These are phyloP conservation scores for Cutaneotrichosporon cutaneum DNA, from an alignment of 1,284 basidiomycete species.

Conservation along the genomic window DNA sequence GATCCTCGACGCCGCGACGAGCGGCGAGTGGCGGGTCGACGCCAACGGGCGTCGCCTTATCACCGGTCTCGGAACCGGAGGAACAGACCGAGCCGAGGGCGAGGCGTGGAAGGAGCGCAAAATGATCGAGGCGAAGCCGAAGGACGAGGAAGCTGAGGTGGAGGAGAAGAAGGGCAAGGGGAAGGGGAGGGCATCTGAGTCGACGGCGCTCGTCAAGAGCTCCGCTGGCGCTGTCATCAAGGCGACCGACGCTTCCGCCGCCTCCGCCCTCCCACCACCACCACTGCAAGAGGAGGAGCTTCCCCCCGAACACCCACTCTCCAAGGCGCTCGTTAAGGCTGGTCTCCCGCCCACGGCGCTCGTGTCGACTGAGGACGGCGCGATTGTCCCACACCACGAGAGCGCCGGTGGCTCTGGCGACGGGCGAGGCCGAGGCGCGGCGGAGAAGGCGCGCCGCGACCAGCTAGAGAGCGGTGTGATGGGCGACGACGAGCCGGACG, in stretches of 20 bases:
- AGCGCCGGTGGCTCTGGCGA: slow-evolving; percentile 36
- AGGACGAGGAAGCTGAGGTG: not conserved
- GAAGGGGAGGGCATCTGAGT: not conserved
- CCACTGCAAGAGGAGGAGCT: slow-evolving; percentile 33
- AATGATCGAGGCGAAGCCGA: slow-evolving; percentile 7
- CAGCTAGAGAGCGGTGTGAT: slow-evolving; percentile 57
- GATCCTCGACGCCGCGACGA: slow-evolving; percentile 47
- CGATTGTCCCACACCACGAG: slow-evolving; percentile 46
- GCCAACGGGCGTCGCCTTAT: slow-evolving; percentile 41
- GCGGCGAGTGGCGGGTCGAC: slow-evolving; percentile 41
- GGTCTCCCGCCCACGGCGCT: slow-evolving; percentile 51
- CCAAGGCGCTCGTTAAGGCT: slow-evolving; percentile 43
- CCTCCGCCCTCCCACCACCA: slow-evolving; percentile 15
- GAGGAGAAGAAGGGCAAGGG: not conserved
- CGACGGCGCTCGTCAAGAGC: slow-evolving; percentile 15
- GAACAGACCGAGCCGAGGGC: slow-evolving; percentile 33
- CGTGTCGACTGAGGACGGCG: slow-evolving; percentile 41
- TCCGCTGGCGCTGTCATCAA: slow-evolving; percentile 25
- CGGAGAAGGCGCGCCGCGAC: slow-evolving; percentile 33
- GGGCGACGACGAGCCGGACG: slow-evolving; percentile 62
- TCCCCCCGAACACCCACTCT: slow-evolving; percentile 44
- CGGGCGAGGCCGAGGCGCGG: slow-evolving; percentile 38
- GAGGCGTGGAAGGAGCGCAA: slow-evolving; percentile 42
- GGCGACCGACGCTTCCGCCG: slow-evolving; percentile 8
- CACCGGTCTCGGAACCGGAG: slow-evolving; percentile 40